Evolutionary conservation across 768 basidiomycete species (phyloP).

Genomic region (Amanita pseudoporphyria): DNA sequence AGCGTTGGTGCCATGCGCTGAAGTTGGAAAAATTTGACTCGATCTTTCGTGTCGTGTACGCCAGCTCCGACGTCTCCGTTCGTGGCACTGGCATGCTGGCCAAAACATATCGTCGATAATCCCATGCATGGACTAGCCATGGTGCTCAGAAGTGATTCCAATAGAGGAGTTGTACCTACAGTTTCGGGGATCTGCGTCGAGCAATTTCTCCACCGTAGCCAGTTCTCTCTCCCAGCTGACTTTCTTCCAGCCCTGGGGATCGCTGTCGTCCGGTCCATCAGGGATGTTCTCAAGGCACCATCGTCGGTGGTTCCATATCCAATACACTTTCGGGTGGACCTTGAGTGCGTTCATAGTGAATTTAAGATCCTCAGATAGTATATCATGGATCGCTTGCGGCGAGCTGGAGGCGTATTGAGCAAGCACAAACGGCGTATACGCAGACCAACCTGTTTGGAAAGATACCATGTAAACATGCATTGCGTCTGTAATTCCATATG

Average conservation of each 20-base stretch:
- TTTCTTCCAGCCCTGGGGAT: conserved; percentile 61
- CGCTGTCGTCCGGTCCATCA: conserved; percentile 47
- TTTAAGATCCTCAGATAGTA: conserved; percentile 64
- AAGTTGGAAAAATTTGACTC: conserved; percentile 94
- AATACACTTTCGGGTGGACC: conserved; percentile 89
- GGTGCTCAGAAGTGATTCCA: background rate
- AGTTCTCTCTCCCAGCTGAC: conserved; percentile 81
- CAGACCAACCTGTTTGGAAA: conserved; percentile 51
- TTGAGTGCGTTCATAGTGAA: conserved; percentile 79
- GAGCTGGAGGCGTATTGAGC: conserved; percentile 32
- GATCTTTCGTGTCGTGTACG: conserved; percentile 86
- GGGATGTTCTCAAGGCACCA: conserved; percentile 93
- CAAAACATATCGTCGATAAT: conserved; percentile 84
- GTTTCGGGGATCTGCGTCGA: conserved; percentile 85
- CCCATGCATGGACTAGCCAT: conserved; percentile 82
- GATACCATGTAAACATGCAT: conserved; percentile 62
- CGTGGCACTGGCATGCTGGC: conserved; percentile 52
- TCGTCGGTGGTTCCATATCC: conserved; percentile 96
- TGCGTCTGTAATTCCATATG: conserved; percentile 88
- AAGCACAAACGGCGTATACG: background rate
- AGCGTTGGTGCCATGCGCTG: conserved; percentile 97
- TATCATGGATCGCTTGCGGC: conserved; percentile 46
- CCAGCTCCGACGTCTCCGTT: conserved; percentile 59
- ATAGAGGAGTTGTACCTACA: conserved; percentile 42
- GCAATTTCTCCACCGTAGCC: conserved; percentile 83